Base-by-base conservation (phyloP, 1,139 yeast species). In the Diutina pseudorugosa region DNA sequence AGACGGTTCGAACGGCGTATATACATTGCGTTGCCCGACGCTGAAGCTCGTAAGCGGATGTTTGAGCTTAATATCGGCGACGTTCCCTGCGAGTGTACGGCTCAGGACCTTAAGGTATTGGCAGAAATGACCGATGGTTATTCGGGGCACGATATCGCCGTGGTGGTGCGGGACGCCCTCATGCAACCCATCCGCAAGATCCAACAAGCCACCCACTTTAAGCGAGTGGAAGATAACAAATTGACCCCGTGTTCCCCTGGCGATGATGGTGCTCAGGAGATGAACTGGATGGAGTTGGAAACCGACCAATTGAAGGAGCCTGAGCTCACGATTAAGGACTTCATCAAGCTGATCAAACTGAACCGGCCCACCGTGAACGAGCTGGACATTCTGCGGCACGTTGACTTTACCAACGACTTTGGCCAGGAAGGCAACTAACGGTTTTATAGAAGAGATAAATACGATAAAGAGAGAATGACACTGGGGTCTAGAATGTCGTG, bases 131-230 rank as follows among this genome's bases (percentile, higher is more conserved):
- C 98, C 0, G 96, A 89, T 8, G 98, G 98, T 11, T 93, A 93
- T 66, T 89, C 97, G 0, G 99, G 99, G 53, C 96, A 93, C 64
- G 99, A 94, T 76, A 79, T 94, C 44, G 94, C 98, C 0, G 97
- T 93, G 47, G 95, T 91, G 18, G 98, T 94, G 6, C 82, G 96
- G 61, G 99, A 94, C 67, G 98, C 98, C 0, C 73, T 94, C 58
- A 94, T 94, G 98, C 95, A 91, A 66, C 98, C 99, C 1, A 88
- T 94, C 55, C 79, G 98, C 61, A 90, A 90, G 65, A 90, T 94
- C 57, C 98, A 93, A 67, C 85, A 82, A 61, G 98, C 98, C 0
- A 94, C 99, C 0, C 99, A 94, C 71, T 94, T 94, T 71, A 87
- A 85, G 62, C 74, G 76, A 53, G 77, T 80, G 11, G 53, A 58